Base-by-base conservation (phyloP, 306 rosid genomes). In the Echinosophora koreensis region DNA sequence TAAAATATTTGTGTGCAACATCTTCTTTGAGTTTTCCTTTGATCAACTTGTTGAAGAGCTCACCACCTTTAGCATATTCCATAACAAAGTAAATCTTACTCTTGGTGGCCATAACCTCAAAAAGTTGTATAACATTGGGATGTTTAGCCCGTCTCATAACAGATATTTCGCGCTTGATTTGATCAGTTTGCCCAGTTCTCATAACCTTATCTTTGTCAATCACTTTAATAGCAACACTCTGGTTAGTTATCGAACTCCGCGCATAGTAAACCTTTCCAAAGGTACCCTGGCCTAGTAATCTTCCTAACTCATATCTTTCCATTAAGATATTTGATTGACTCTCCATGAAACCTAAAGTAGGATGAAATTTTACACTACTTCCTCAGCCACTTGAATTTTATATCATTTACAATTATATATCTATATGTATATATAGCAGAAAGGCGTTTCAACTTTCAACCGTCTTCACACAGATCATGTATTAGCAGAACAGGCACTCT, bases 1-100 rank as follows among this genome's bases (percentile, higher is more conserved):
- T 81, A 68, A 94, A 91, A 86, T 88, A 94, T 15, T 57, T 90
- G 80, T 87, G 82, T 8, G 98, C 97, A 39, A 73, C 76, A 0
- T 84, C 94, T 85, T 94, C 96, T 69, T 82, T 92, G 62, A 94
- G 89, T 81, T 77, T 94, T 71, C 97, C 98, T 71, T 88, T 90
- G 5, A 92, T 69, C n/a, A 94, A 80, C 85, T 88, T 90, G 81
- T 90, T 49, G 56, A 94, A 94, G 47, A 94, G 97, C 82, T 94
- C 98, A 14, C 97, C 97, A 0, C 98, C 97, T 84, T 91, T 90
- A 10, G 97, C 98, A 87, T 79, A 91, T 82, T 94, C 98, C 64
- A 94, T 76, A 62, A 88, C 91, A 76, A 94, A 87, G 86, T 90
- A 94, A 78, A 94, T 94, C 89, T 91, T 94, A 46, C 80, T 88